A percentile compares a stretch with the other conserved stretches of the same genome.
Evolutionary conservation across 2,329 filamentous ascomycete genomes (phyloP).

Genomic region (Pseudodiploospora longispora): DNA sequence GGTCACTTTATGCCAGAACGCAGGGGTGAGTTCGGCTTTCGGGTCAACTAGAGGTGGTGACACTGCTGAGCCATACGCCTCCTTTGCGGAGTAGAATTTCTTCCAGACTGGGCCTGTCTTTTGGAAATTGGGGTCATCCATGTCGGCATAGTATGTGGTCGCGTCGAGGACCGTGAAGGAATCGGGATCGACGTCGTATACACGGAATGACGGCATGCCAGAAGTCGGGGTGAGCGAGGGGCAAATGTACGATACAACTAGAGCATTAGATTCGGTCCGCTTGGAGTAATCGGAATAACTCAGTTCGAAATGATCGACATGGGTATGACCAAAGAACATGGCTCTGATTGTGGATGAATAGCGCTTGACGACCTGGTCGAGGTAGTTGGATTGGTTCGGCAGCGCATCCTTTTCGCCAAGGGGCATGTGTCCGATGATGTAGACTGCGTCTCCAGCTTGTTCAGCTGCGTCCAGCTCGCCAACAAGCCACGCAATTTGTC

Average conservation of each 20-base stretch:
- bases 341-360: conserved; percentile 46
- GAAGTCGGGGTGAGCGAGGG: conserved; percentile 47
- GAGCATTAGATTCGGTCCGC: conserved; percentile 34
- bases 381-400: conserved; percentile 42
- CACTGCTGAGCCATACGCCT: conserved; percentile 40
- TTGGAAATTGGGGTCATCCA: conserved; percentile 35
- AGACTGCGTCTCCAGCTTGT: conserved; percentile 42
- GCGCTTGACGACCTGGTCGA: conserved; percentile 45
- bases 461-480: conserved; percentile 46
- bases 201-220: conserved; percentile 48
- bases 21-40: conserved; percentile 41
- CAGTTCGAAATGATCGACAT: conserved; percentile 48
- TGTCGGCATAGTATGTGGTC: conserved; percentile 47
- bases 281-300: conserved; percentile 41
- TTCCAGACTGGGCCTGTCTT: conserved; percentile 39
- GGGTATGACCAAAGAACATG: conserved; percentile 51
- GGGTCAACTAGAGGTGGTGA: conserved; percentile 29
- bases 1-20: conserved; percentile 53
- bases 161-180: conserved; percentile 48
- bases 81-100: conserved; percentile 49
- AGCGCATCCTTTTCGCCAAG: conserved; percentile 42
- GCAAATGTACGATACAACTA: conserved; percentile 44
- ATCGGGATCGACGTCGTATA: conserved; percentile 51
- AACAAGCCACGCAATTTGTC: conserved; percentile 47
- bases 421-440: conserved; percentile 51